A percentile compares a stretch with the other conserved stretches of the same genome.
phyloP scores from a whole-genome alignment of 2,329 filamentous ascomycete genomes.

The Allantophomopsis lycopodina region DNA sequence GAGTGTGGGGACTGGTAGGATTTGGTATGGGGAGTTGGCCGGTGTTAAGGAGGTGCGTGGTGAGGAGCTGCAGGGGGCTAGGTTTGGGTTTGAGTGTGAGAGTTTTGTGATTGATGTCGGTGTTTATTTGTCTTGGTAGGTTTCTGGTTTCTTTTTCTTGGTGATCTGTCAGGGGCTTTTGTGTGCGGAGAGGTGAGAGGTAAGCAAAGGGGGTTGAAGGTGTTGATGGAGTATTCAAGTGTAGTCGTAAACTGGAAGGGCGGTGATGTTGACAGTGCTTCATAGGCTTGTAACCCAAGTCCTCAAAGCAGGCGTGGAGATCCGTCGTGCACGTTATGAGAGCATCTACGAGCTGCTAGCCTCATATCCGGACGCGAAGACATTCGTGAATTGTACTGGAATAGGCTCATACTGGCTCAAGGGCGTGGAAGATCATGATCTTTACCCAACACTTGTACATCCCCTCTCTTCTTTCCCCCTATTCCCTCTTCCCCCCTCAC shows the following conservation, averaged over 20 bases:
- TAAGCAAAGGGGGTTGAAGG: too few species aligned
- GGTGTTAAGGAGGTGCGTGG: not conserved
- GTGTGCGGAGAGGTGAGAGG: too few species aligned
- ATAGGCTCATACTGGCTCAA: slow-evolving; percentile 11
- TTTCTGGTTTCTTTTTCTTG: not conserved
- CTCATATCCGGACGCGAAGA: slow-evolving; percentile 4
- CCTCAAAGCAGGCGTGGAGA: slow-evolving; percentile 6
- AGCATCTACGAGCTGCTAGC: slow-evolving; percentile 7
- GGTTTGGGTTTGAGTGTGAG: not conserved
- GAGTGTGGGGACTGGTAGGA: slow-evolving; percentile 15
- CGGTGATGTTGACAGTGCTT: not conserved
- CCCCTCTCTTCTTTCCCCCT: not conserved
- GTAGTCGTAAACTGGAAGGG: too few species aligned
- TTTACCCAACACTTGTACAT: slow-evolving; percentile 14
- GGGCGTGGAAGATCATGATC: slow-evolving; percentile 14
- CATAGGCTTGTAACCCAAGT: slow-evolving; percentile 16
- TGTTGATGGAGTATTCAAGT: too few species aligned
- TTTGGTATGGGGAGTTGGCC: slow-evolving; percentile 11
- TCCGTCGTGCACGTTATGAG: slow-evolving; percentile 4
- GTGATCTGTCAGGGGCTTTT: too few species aligned
- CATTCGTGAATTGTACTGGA: slow-evolving; percentile 14
- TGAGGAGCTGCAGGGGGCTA: not conserved
- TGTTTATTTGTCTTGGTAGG: not conserved
- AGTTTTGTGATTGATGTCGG: not conserved
- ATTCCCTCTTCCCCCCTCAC: not conserved